These are phyloP conservation scores for Chaetomium tenue DNA, from an alignment of 495 filamentous ascomycete genomes.

Conservation along the genomic window DNA sequence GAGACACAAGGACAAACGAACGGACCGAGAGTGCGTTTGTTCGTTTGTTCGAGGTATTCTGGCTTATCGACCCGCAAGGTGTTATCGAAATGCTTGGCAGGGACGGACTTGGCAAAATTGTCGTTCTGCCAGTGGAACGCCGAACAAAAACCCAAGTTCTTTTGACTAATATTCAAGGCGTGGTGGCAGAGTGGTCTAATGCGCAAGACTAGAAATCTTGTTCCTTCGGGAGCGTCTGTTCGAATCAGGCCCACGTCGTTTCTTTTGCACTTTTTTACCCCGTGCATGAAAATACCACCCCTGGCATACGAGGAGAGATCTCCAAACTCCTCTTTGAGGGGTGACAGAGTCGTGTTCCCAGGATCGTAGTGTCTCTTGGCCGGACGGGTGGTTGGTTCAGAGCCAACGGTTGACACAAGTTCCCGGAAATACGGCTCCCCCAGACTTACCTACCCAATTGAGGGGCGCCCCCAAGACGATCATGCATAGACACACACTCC, in stretches of 20 bases:
- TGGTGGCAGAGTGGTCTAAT: constrained; percentile 30
- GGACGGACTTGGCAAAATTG: background rate
- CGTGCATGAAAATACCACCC: too few relatives aligned
- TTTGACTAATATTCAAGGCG: constrained; percentile 1
- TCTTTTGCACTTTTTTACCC: constrained; percentile 4
- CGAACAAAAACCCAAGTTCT: background rate
- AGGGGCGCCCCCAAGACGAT: too few relatives aligned
- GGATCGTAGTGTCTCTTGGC: too few relatives aligned
- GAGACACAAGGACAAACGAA: background rate
- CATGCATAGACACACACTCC: background rate
- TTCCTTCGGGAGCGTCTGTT: constrained; percentile 30
- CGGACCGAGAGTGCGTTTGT: background rate
- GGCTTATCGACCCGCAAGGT: constrained; percentile 1
- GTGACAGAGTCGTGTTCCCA: too few relatives aligned
- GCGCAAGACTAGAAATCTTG: constrained; percentile 33
- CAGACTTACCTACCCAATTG: too few relatives aligned
- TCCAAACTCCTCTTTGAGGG: too few relatives aligned
- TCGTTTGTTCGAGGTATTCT: background rate
- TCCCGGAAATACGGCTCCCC: background rate
- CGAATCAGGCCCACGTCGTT: constrained; percentile 31
- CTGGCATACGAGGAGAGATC: too few relatives aligned
- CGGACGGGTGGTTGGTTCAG: background rate
- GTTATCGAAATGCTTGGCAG: background rate
- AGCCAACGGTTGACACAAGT: background rate
- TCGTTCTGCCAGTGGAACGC: background rate